phyloP scores from a whole-genome alignment of 495 filamentous ascomycete genomes.

The Astrothelium subdiscretum region DNA sequence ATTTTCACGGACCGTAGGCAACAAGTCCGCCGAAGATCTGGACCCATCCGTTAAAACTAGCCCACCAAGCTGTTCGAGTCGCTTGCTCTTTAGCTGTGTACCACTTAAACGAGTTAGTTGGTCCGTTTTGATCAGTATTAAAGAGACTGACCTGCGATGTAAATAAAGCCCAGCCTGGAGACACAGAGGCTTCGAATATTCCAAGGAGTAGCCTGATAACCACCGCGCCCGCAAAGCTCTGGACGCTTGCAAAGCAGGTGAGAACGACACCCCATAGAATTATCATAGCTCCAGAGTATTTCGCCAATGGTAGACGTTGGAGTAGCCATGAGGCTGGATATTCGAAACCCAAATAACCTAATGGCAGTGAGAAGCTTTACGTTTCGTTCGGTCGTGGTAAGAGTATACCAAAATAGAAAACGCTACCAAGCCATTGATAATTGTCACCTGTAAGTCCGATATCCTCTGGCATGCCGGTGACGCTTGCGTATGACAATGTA shows the following conservation, averaged over 20 bases:
- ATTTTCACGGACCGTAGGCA: constrained; percentile 34
- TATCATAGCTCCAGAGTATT: constrained; percentile 24
- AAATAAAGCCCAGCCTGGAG: constrained; percentile 33
- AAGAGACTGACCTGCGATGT: constrained; percentile 18
- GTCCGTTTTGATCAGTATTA: constrained; percentile 15
- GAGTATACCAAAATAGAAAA: constrained; percentile 43
- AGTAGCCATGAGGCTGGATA: constrained; percentile 51
- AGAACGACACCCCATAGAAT: constrained; percentile 29
- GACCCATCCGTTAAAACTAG: constrained; percentile 34
- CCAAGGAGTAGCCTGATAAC: constrained; percentile 34
- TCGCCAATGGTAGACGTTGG: constrained; percentile 42
- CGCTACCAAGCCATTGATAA: constrained; percentile 40
- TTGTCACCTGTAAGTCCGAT: constrained; percentile 32
- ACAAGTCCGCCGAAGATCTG: constrained; percentile 40
- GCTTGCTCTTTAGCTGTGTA: constrained; percentile 37
- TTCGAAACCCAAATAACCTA: constrained; percentile 40
- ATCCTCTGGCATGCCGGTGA: constrained; percentile 35
- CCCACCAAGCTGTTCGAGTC: constrained; percentile 32
- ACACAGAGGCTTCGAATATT: constrained; percentile 39
- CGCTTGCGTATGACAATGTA: constrained; percentile 40
- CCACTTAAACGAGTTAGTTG: constrained; percentile 32
- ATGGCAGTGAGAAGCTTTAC: neutral
- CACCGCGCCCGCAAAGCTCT: constrained; percentile 26
- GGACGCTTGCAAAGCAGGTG: constrained; percentile 25
- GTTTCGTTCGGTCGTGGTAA: neutral